Evolutionary conservation across 495 filamentous ascomycete species (phyloP).

Genomic region (Aspergillus coremiiformis): DNA sequence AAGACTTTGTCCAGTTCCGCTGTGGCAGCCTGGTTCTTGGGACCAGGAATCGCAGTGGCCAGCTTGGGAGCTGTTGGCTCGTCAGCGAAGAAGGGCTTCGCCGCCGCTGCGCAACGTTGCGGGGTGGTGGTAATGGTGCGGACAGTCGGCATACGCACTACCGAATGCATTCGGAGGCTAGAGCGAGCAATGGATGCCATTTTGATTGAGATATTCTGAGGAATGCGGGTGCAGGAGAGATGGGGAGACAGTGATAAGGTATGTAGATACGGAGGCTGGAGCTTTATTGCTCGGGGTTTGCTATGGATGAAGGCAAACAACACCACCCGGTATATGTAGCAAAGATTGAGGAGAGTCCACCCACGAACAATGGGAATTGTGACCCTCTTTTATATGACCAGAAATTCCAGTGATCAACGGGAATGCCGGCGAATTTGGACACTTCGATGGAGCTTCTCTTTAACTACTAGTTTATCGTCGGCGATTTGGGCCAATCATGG

Average conservation of each 20-base stretch:
- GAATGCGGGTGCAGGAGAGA: background rate
- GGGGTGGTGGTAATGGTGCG: slow-evolving; percentile 39
- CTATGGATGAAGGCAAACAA: too few species aligned
- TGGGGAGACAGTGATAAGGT: slow-evolving; percentile 1
- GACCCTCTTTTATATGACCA: background rate
- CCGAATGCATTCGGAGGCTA: slow-evolving; percentile 34
- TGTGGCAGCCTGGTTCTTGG: slow-evolving; percentile 62
- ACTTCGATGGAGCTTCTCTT: background rate
- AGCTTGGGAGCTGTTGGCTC: slow-evolving; percentile 73
- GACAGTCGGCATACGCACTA: slow-evolving; percentile 29
- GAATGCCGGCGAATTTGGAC: background rate
- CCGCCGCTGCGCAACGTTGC: slow-evolving; percentile 33
- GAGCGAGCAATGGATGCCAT: slow-evolving; percentile 43
- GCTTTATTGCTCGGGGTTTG: too few species aligned
- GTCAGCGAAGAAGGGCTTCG: slow-evolving; percentile 54
- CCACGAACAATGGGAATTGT: background rate
- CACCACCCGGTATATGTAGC: background rate
- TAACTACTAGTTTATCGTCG: slow-evolving; percentile 4
- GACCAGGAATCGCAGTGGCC: slow-evolving; percentile 77
- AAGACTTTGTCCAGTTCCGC: slow-evolving; percentile 77
- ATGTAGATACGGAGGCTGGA: too few species aligned
- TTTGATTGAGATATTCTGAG: slow-evolving; percentile 8
- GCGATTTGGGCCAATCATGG: slow-evolving; percentile 17
- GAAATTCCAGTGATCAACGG: background rate
- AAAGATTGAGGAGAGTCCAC: background rate